phyloP scores from a whole-genome alignment of 2,329 filamentous ascomycete genomes.

The Xylariaceae sp. region DNA sequence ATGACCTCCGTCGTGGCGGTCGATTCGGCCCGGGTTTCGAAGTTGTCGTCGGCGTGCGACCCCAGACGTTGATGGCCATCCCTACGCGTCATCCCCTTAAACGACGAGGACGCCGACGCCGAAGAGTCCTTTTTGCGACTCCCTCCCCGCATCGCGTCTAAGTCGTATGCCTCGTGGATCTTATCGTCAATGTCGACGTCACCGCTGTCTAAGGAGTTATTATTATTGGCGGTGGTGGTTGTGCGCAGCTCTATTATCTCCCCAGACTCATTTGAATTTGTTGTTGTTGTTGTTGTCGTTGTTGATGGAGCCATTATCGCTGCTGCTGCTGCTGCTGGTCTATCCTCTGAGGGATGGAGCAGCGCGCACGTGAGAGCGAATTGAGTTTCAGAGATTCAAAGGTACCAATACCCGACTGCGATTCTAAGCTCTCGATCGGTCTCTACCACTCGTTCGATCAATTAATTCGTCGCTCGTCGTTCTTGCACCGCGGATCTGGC shows the following conservation, averaged over 20 bases:
- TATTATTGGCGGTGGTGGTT: constrained; percentile 5
- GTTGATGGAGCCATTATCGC: constrained; percentile 4
- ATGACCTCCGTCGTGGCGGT: constrained; percentile 15
- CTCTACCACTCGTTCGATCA: too few species aligned
- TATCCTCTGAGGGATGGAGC: too few species aligned
- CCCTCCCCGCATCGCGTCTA: constrained; percentile 26
- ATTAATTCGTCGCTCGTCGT: too few species aligned
- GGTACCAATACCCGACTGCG: too few species aligned
- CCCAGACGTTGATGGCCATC: constrained; percentile 32
- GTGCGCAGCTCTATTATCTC: constrained; percentile 5
- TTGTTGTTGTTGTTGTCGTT: too few species aligned
- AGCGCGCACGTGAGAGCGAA: too few species aligned
- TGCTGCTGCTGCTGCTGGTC: too few species aligned
- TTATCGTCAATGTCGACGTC: constrained; percentile 30
- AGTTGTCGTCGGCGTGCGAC: constrained; percentile 30
- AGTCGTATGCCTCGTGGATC: constrained; percentile 32
- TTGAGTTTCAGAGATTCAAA: too few species aligned
- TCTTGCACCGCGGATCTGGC: too few species aligned
- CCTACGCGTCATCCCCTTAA: background rate
- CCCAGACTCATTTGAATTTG: background rate
- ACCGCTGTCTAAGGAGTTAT: constrained; percentile 4
- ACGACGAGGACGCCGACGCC: background rate
- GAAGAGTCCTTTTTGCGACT: background rate
- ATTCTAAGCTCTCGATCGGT: too few species aligned
- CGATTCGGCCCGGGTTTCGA: background rate